Percentiles rank a stretch among this genome's conserved stretches.
Conservation (phyloP, 2,329 filamentous ascomycete genomes). For the Arthrobotrys sinensis region DNA sequence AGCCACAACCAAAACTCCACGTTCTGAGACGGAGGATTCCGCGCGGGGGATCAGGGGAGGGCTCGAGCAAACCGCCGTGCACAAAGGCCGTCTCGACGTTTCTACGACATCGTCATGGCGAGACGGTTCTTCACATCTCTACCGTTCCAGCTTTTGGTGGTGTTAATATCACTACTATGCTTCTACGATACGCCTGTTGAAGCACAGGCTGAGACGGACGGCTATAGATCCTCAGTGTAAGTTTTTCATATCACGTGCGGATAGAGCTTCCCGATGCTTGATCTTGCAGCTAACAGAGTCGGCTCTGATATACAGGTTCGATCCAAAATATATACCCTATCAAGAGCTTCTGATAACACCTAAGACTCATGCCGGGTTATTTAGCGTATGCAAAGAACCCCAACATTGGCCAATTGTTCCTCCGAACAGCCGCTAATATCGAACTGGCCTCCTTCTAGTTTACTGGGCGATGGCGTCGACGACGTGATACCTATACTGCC, state of each 20-base stretch:
- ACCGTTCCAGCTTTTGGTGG: slow-evolving; percentile 31
- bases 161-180: slow-evolving; percentile 44
- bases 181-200: slow-evolving; percentile 32
- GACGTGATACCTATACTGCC: slow-evolving; percentile 63
- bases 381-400: slow-evolving; percentile 58
- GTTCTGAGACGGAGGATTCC: slow-evolving; percentile 28
- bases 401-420: not conserved
- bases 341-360: slow-evolving; percentile 62
- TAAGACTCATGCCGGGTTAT: slow-evolving; percentile 62
- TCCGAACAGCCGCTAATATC: not conserved
- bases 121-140: slow-evolving; percentile 35
- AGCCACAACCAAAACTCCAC: slow-evolving; percentile 14
- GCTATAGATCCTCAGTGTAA: slow-evolving; percentile 52
- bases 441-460: slow-evolving; percentile 54
- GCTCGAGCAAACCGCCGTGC: not conserved
- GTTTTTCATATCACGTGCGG: slow-evolving; percentile 22
- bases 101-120: slow-evolving; percentile 39
- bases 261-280: not conserved
- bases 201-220: slow-evolving; percentile 52
- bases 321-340: slow-evolving; percentile 63
- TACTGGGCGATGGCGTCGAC: slow-evolving; percentile 63
- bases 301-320: slow-evolving; percentile 55
- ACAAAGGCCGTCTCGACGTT: slow-evolving; percentile 11
- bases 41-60: not conserved
- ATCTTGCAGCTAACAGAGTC: slow-evolving; percentile 11